Evolutionary conservation across 352 stramenopile genomes (phyloP).

Genomic region (Thalassiosira livingstoniorum): DNA sequence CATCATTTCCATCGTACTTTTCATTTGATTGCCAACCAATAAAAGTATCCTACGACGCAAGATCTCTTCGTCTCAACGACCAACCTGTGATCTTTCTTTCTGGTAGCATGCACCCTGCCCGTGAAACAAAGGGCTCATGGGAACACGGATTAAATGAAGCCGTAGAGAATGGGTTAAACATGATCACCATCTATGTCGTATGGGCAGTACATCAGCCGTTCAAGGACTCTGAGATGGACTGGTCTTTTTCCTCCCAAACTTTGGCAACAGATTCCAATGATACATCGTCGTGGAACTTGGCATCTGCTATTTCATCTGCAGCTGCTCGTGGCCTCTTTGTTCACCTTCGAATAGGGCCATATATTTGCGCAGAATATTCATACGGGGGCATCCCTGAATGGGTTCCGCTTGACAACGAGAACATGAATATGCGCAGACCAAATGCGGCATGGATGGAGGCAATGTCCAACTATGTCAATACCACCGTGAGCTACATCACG

Average conservation of each 20-base stretch:
- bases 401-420: conserved; percentile 62
- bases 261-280: no score
- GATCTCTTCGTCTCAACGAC: conserved; percentile 54
- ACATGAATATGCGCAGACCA: conserved; percentile 70
- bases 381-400: conserved; percentile 85
- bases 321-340: conserved; percentile 73
- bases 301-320: conserved; percentile 58
- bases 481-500: conserved; percentile 63
- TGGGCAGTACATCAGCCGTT: conserved; percentile 80
- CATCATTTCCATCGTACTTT: not conserved
- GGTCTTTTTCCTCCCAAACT: conserved; percentile 52
- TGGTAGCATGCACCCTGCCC: conserved; percentile 63
- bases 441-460: conserved; percentile 70
- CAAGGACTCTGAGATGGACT: conserved; percentile 45
- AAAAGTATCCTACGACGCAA: conserved; percentile 53
- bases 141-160: conserved; percentile 52
- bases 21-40: conserved; percentile 24
- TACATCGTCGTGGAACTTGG: conserved; percentile 65
- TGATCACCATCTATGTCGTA: conserved; percentile 82
- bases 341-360: conserved; percentile 83
- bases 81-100: conserved; percentile 55
- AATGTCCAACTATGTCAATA: conserved; percentile 66
- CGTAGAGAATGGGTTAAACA: conserved; percentile 71
- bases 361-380: conserved; percentile 85
- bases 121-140: conserved; percentile 54